Conservation (phyloP, 2,329 filamentous ascomycete genomes). For the Exophiala viscosa region DNA sequence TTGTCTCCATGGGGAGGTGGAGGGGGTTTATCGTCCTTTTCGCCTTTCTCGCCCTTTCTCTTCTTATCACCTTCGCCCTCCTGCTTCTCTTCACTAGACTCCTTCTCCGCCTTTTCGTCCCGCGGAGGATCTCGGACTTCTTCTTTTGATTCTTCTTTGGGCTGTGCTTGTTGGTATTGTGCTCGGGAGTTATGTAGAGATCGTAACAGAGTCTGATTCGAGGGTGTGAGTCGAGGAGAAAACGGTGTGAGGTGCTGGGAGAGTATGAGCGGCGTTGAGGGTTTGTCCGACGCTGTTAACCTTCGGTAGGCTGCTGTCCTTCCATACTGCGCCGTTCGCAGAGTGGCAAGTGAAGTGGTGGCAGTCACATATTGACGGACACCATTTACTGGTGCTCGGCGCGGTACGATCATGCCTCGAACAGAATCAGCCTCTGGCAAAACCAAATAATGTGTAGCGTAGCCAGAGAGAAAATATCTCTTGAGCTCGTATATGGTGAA, state of each 20-base stretch:
- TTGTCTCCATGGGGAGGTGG: slow-evolving; percentile 98
- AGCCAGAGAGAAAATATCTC: slow-evolving; percentile 3
- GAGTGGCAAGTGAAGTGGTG: slow-evolving; percentile 17
- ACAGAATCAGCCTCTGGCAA: neutral
- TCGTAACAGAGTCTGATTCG: slow-evolving; percentile 17
- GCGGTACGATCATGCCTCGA: slow-evolving; percentile 26
- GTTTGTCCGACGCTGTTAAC: slow-evolving; percentile 8
- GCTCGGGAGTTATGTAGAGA: slow-evolving; percentile 23
- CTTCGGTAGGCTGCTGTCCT: slow-evolving; percentile 22
- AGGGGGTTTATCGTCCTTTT: slow-evolving; percentile 63
- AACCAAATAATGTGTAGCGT: neutral
- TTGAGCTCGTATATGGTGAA: slow-evolving; percentile 12
- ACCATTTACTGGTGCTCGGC: slow-evolving; percentile 22
- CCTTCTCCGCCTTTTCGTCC: slow-evolving; percentile 35
- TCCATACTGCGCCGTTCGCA: slow-evolving; percentile 23
- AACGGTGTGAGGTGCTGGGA: slow-evolving; percentile 10
- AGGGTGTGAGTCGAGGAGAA: slow-evolving; percentile 13
- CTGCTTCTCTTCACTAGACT: slow-evolving; percentile 38
- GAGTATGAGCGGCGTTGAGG: slow-evolving; percentile 4
- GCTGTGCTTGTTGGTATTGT: slow-evolving; percentile 24
- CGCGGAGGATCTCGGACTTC: slow-evolving; percentile 28
- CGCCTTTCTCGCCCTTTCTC: slow-evolving; percentile 44
- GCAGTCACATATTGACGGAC: slow-evolving; percentile 28
- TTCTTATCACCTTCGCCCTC: slow-evolving; percentile 41
- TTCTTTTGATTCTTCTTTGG: slow-evolving; percentile 27